These are phyloP conservation scores for Boletus subluridellus DNA, from an alignment of 1,284 basidiomycete species.

Conservation along the genomic window DNA sequence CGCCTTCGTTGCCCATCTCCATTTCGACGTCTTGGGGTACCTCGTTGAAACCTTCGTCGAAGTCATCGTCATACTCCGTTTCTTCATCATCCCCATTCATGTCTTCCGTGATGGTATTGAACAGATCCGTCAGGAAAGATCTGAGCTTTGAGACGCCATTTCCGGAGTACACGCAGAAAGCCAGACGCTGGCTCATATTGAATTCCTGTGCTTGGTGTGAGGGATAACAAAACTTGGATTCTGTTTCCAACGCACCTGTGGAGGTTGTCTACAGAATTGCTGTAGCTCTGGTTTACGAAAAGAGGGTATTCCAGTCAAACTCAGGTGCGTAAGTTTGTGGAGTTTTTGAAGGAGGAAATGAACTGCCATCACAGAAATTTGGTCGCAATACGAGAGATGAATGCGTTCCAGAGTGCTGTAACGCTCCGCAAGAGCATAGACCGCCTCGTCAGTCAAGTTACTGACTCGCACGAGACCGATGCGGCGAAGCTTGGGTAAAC, in stretches of 20 bases:
- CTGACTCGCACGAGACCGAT: slow-evolving; percentile 93
- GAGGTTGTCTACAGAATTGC: slow-evolving; percentile 85
- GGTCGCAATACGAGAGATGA: slow-evolving; percentile 96
- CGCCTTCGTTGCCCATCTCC: slow-evolving; percentile 44
- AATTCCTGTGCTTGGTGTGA: slow-evolving; percentile 65
- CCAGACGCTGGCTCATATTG: slow-evolving; percentile 84
- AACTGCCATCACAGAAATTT: slow-evolving; percentile 88
- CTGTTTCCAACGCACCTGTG: slow-evolving; percentile 55
- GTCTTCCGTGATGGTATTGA: slow-evolving; percentile 66
- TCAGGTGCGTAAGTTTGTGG: slow-evolving; percentile 88
- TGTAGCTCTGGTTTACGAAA: slow-evolving; percentile 87
- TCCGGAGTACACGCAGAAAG: slow-evolving; percentile 97
- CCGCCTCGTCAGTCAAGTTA: slow-evolving; percentile 91
- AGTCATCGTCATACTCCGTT: slow-evolving; percentile 70
- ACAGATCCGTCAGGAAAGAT: slow-evolving; percentile 69
- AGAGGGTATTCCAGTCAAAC: slow-evolving; percentile 91
- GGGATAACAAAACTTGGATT: neutral
- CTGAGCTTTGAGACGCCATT: slow-evolving; percentile 85
- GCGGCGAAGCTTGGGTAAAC: slow-evolving; percentile 86
- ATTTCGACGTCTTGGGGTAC: slow-evolving; percentile 52
- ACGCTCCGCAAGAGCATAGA: slow-evolving; percentile 81
- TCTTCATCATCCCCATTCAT: slow-evolving; percentile 63
- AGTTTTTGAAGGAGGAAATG: slow-evolving; percentile 88
- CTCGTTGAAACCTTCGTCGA: slow-evolving; percentile 50
- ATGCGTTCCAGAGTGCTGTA: slow-evolving; percentile 89